These are phyloP conservation scores for Mesostigma viride DNA, from an alignment of 139 green algal genomes.

Conservation along the genomic window DNA sequence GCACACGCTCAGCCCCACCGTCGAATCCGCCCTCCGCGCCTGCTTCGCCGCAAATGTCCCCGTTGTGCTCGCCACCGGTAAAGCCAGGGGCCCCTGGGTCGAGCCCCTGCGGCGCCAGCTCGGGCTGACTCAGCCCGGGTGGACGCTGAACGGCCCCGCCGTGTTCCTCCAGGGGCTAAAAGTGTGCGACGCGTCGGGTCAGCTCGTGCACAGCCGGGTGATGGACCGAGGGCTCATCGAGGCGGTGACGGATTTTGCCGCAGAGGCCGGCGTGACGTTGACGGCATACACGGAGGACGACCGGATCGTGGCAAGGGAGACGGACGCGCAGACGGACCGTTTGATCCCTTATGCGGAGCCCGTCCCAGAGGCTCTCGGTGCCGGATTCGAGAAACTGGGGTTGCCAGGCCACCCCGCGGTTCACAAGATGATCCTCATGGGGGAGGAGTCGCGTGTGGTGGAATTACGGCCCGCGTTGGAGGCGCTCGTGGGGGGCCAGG, in stretches of 20 bases:
- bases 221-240: not conserved
- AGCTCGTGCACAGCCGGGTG: not conserved
- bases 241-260: not conserved
- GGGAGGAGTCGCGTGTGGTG: not conserved
- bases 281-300: not conserved
- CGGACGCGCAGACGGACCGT: not conserved
- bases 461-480: not conserved
- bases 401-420: not conserved
- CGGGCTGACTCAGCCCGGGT: not conserved
- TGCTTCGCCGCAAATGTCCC: not conserved
- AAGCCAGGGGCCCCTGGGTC: not conserved
- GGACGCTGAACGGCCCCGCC: not conserved
- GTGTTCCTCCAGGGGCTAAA: slow-evolving; percentile 2
- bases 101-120: not conserved
- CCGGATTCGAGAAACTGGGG: not conserved
- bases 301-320: not conserved
- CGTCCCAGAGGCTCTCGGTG: not conserved
- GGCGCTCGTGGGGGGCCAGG: not conserved
- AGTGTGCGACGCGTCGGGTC: not conserved
- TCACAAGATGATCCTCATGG: slow-evolving; percentile 8
- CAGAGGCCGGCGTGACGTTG: not conserved
- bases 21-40: not conserved
- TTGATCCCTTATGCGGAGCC: not conserved
- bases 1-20: not conserved
- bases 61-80: not conserved